Conservation (phyloP, 176 grass and related monocot species). For the Oryza officinalis region DNA sequence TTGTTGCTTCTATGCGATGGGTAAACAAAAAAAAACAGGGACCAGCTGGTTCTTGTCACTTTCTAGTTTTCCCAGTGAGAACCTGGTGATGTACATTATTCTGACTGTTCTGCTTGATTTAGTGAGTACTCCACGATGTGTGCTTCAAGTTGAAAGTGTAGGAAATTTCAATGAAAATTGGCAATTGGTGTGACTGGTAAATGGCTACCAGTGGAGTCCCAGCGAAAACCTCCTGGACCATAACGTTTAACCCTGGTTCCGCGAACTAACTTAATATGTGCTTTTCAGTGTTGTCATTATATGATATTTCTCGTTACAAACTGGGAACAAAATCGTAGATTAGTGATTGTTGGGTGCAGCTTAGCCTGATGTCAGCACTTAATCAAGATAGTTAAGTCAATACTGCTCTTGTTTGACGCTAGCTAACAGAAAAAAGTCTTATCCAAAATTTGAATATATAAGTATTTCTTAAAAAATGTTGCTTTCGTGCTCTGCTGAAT, state of each 20-base stretch:
- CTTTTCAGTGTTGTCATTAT: neutral
- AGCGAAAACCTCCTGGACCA: neutral
- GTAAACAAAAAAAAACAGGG: neutral
- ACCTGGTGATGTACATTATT: neutral
- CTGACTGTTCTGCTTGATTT: slow-evolving; percentile 19
- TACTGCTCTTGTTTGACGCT: neutral
- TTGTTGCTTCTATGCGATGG: neutral
- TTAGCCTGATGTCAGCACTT: neutral
- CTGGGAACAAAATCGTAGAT: slow-evolving; percentile 5
- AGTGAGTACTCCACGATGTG: neutral
- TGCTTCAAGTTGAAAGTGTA: neutral
- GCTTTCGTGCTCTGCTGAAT: slow-evolving; percentile 8
- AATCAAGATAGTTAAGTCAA: slow-evolving; percentile 4
- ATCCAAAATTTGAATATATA: slow-evolving; percentile 15
- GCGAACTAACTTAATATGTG: neutral
- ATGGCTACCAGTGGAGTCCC: neutral
- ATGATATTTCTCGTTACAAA: slow-evolving; percentile 10
- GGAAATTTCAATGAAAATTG: neutral
- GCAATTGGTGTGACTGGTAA: neutral
- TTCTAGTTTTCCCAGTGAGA: neutral
- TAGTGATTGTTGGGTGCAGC: neutral
- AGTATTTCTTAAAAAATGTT: slow-evolving; percentile 24
- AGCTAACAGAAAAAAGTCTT: neutral
- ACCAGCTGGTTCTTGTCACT: neutral
- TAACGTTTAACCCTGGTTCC: neutral